Evolutionary conservation across 1,284 basidiomycete species (phyloP).

Genomic region (Testicularia cyperi): DNA sequence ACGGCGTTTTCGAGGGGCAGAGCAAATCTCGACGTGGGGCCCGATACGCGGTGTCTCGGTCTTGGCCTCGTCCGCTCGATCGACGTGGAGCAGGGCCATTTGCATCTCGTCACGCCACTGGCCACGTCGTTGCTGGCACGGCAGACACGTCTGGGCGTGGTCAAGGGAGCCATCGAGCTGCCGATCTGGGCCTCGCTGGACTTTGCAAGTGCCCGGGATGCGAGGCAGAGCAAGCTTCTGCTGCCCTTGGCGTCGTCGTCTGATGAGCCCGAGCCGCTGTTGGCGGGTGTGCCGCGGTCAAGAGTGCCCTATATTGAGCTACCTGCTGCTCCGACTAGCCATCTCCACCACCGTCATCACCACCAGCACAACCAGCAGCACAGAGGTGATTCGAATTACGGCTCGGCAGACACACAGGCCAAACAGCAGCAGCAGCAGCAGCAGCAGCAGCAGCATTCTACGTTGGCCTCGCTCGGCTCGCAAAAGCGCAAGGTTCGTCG

Average conservation of each 20-base stretch:
- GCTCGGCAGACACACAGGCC: neutral
- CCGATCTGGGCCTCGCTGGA: conserved; percentile 86
- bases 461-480: conserved; percentile 65
- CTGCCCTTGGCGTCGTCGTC: neutral
- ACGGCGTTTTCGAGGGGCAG: conserved; percentile 15
- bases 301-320: conserved; percentile 81
- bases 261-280: conserved; percentile 38
- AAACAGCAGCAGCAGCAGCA: too few species aligned
- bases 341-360: conserved; percentile 65
- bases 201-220: conserved; percentile 62
- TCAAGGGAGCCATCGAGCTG: conserved; percentile 83
- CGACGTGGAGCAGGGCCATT: conserved; percentile 15
- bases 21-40: neutral
- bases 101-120: conserved; percentile 55
- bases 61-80: conserved; percentile 53
- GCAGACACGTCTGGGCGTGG: conserved; percentile 68
- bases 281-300: conserved; percentile 67
- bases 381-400: neutral
- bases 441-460: too few species aligned
- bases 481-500: conserved; percentile 74
- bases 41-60: conserved; percentile 21
- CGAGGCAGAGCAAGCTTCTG: conserved; percentile 21
- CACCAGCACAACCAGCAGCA: neutral
- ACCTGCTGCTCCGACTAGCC: too few species aligned
- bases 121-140: conserved; percentile 64